Percentiles rank a stretch among this genome's conserved stretches.
Conservation (phyloP, 2,329 filamentous ascomycete species). For the Calonectria leucothoes region DNA sequence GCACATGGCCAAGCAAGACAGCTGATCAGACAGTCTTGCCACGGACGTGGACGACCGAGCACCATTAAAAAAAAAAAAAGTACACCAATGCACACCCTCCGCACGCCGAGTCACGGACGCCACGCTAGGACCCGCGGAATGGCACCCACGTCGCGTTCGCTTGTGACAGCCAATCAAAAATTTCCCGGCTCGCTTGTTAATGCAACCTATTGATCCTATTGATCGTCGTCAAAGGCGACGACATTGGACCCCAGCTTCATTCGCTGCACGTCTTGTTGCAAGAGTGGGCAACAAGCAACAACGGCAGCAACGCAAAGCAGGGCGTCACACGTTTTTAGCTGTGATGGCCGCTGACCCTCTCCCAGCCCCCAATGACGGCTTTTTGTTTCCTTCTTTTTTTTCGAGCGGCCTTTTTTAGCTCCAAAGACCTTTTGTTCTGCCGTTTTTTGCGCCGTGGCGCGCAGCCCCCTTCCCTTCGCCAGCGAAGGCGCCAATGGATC, state of each 20-base stretch:
- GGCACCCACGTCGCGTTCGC: constrained; percentile 39
- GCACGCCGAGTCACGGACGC: constrained; percentile 3
- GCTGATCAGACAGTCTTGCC: not conserved
- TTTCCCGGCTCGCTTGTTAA: constrained; percentile 45
- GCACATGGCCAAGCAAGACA: constrained; percentile 2
- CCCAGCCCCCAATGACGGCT: not conserved
- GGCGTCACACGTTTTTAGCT: not conserved
- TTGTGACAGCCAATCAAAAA: constrained; percentile 44
- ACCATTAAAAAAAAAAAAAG: not conserved
- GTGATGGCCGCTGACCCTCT: not conserved
- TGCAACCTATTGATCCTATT: constrained; percentile 32
- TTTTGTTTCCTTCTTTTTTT: not conserved
- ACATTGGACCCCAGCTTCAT: constrained; percentile 8
- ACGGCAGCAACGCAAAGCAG: not conserved
- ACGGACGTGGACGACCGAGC: not conserved
- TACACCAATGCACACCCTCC: constrained; percentile 1
- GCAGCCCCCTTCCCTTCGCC: not conserved
- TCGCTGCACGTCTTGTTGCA: constrained; percentile 1
- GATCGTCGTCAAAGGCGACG: constrained; percentile 11
- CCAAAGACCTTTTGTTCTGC: constrained; percentile 6
- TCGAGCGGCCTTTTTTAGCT: constrained; percentile 4
- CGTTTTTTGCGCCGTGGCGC: constrained; percentile 5
- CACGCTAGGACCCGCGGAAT: constrained; percentile 36
- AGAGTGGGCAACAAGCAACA: constrained; percentile 2
- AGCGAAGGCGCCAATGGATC: not conserved